Evolutionary conservation across 805 yeast genomes (phyloP), one percentile per base, ranked within the genome.

Genomic region (Isabelozyma heimii): DNA sequence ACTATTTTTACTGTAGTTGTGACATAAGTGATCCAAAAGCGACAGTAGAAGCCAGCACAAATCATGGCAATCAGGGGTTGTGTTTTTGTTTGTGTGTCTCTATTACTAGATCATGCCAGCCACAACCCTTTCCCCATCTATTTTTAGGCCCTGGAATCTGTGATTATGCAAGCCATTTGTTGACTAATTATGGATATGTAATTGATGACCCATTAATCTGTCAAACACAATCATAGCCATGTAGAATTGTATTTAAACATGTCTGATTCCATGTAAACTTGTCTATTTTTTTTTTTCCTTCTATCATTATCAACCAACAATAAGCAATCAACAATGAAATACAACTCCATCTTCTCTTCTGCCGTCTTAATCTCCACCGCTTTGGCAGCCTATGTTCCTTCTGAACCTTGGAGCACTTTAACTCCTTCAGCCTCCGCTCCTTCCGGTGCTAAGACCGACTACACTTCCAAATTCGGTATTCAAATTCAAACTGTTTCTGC

Each of bases 361-460:
- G 58, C 76, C 46, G 69, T 81, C 55, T 61, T 81, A 40, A 75
- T 77, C 47, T 64, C 81, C n/a, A 51, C 74, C 14, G 74, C 84
- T 33, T 46, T 76, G 45, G 85, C 87, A 45, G 89, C 89, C 50
- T 79, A 79, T 57, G 80, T 82, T 56, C 87, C 87, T 53, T 66
- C 83, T 47, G 85, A 81, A 51, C 83, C 85, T 58, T 86, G 87
- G 87, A 67, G 86, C 47, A 83, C 90, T 47, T 76, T 87, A 66
- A 85, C 91, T 37, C 91, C 94, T 56, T 49, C 66, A 40, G 80
- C 79, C 43, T 65, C 81, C 8, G 60, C 77, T 43, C 75, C 76
- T 51, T 55, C 81, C 9, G 82, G 83, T 60, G 85, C 82, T 52
- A 57, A 76, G 45, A 80, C 88, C 43, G 81, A 81, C 58, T 80